Evolutionary conservation across 768 basidiomycete genomes (phyloP), one percentile per base, ranked within the genome.

Genomic region (Trichaptum fuscoviolaceum): DNA sequence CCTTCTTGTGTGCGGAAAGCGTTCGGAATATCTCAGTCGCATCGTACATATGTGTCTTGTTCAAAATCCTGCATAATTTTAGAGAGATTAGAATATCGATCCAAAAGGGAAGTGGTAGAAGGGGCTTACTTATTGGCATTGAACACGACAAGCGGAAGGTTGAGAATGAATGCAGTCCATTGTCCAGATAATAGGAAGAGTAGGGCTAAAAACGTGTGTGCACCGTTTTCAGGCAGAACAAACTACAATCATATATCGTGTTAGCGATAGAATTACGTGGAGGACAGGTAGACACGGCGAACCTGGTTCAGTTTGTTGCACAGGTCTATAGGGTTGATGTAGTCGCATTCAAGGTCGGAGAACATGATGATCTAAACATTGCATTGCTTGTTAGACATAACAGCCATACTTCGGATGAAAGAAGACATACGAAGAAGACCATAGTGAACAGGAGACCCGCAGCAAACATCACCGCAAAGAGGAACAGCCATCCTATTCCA

Each of bases 241-340:
- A 99, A 99, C 96, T 99, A 71, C 35, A 66, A 62, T 20, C 23
- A 17, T 25, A 67, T 35, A 57, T 58, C 9, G 25, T 35, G 62
- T 34, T 20, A 8, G 57, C 8, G n/a, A 35, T 30, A 26, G 58
- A 35, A 58, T 60, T 57, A 42, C 12, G 34, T 64, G 62, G 5
- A 66, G 25, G 58, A 67, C 27, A 34, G 15, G 30, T 60, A 26
- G 58, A 57, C 18, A 27, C 57, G 12, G 78, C 83, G 60, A 70
- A 96, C 96, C 79, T 95, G 93, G 76, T 99, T 99, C 73, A 99
- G 89, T 83, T 97, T 98, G 81, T 99, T 99, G 81, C 97, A 99
- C 52, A 99, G 89, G 79, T 99, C 97, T 87, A 99, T 99, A 64
- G 97, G 97, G 80, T 99, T 99, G 84, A 99, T 96, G 81, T 98